Evolutionary conservation across 257 asterid genomes (phyloP), one percentile per base, ranked within the genome.

Genomic region (Rubia yunnanensis): DNA sequence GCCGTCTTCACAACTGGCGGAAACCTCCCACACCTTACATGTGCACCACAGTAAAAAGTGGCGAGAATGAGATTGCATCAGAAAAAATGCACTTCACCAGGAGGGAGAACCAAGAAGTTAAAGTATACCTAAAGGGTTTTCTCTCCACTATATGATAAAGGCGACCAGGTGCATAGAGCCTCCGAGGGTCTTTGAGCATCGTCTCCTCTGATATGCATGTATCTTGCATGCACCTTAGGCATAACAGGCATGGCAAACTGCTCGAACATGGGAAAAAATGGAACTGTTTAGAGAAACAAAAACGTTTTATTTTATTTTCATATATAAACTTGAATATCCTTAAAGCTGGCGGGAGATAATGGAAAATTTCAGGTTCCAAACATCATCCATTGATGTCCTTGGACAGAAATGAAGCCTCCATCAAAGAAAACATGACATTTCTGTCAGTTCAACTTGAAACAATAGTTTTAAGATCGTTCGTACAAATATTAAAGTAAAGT

Each of bases 111-210:
- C n/a, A 22, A 20, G 27, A 36, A 54, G 62, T 30, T 58, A 24
- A 46, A 53, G 67, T 39, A 48, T 66, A 90, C 97, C 97, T 87
- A 78, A 85, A 82, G 48, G 92, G 92, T 65, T 87, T 84, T 76
- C 95, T 78, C 82, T 87, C 95, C 15, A 87, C 95, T 63, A 90
- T 84, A 84, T 90, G 97, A 71, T 90, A 90, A 64, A 87, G 92
- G 67, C 95, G 97, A 52, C 97, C 95, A 5, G 97, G 95, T 65
- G 95, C 92, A 69, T 85, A 90, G 15, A 90, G 84, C 78, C 95
- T 73, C 63, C 95, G 83, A 56, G 88, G 87, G 70, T 90, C 97
- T 77, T 83, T 90, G 64, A 85, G 88, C 97, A 77, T 77, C 82
- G 81, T 84, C 74, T 83, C 91, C 79, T 90, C 95, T 3, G 95